Percentiles rank a stretch among this genome's conserved stretches.
Evolutionary conservation across 164 flowering plant species (phyloP).

Genomic region (Tinospora cordifolia): DNA sequence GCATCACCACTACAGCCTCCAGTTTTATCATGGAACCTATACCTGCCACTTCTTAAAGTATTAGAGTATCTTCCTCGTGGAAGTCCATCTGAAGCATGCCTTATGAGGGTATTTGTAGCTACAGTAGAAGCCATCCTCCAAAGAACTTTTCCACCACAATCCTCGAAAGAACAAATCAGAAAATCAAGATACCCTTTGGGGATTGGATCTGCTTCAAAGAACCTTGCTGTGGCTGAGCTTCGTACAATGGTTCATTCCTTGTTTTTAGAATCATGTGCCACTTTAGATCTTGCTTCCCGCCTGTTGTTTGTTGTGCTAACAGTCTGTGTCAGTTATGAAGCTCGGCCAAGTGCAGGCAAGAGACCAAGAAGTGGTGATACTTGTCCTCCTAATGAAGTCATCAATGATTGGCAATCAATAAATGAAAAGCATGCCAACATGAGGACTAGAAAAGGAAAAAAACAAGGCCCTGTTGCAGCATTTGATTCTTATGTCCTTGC

Average conservation of each 20-base stretch:
- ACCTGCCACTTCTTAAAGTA: conserved; percentile 87
- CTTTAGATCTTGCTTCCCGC: conserved; percentile 83
- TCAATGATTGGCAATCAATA: conserved; percentile 29
- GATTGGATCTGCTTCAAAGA: conserved; percentile 65
- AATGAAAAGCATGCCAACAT: conserved; percentile 30
- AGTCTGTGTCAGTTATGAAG: conserved; percentile 96
- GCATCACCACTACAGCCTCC: conserved; percentile 94
- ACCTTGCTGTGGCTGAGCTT: conserved; percentile 90
- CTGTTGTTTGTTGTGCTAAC: conserved; percentile 83
- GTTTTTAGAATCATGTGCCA: conserved; percentile 81
- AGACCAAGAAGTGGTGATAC: conserved; percentile 43
- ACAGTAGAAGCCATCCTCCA: conserved; percentile 88
- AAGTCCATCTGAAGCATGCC: conserved; percentile 95
- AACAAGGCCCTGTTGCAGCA: conserved; percentile 87
- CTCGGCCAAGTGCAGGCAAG: conserved; percentile 57
- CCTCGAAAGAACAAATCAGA: conserved; percentile 45
- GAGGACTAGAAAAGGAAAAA: conserved; percentile 33
- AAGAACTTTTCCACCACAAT: conserved; percentile 74
- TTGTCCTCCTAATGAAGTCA: conserved; percentile 27
- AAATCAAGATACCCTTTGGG: conserved; percentile 43
- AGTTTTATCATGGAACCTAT: conserved; percentile 82
- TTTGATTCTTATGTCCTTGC: conserved; percentile 95
- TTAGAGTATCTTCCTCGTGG: conserved; percentile 96
- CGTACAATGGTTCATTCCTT: conserved; percentile 96
- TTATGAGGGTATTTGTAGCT: conserved; percentile 94